Conservation (phyloP, 2,329 filamentous ascomycete species). For the Diaporthe destruens region DNA sequence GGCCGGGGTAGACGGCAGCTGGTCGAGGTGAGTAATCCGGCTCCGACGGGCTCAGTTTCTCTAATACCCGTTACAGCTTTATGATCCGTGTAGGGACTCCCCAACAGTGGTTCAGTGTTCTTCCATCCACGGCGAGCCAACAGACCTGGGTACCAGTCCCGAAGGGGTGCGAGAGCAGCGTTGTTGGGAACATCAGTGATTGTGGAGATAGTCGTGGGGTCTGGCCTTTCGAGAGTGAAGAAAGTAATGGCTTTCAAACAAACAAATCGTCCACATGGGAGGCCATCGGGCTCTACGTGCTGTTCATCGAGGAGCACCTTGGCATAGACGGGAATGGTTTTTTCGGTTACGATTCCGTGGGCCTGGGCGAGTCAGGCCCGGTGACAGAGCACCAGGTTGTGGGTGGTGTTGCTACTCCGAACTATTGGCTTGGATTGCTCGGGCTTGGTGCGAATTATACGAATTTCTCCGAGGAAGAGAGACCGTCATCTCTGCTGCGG, state of each 20-base stretch:
- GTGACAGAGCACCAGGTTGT: slow-evolving; percentile 12
- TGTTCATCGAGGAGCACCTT: slow-evolving; percentile 21
- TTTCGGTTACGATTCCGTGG: slow-evolving; percentile 17
- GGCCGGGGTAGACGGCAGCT: slow-evolving; percentile 17
- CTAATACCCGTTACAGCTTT: slow-evolving; percentile 6
- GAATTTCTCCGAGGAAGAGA: slow-evolving; percentile 15
- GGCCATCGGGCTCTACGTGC: slow-evolving; percentile 5
- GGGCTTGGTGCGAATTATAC: slow-evolving; percentile 28
- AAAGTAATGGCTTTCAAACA: slow-evolving; percentile 11
- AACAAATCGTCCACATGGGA: not conserved
- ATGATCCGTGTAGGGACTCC: slow-evolving; percentile 25
- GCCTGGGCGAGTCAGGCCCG: slow-evolving; percentile 1
- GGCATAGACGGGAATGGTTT: slow-evolving; percentile 10
- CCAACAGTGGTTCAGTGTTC: slow-evolving; percentile 17
- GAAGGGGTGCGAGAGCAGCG: not conserved
- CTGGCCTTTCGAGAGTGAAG: slow-evolving; percentile 25
- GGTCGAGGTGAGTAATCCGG: slow-evolving; percentile 23
- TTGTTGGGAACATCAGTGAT: slow-evolving; percentile 8
- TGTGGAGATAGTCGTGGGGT: slow-evolving; percentile 23
- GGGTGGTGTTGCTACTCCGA: not conserved
- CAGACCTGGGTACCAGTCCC: slow-evolving; percentile 25
- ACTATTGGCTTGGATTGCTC: slow-evolving; percentile 14
- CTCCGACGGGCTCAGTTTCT: not conserved
- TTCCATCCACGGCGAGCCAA: slow-evolving; percentile 19
- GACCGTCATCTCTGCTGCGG: slow-evolving; percentile 17